phyloP scores from a whole-genome alignment of 257 asterid genomes.

The Thymus mandschuricus region DNA sequence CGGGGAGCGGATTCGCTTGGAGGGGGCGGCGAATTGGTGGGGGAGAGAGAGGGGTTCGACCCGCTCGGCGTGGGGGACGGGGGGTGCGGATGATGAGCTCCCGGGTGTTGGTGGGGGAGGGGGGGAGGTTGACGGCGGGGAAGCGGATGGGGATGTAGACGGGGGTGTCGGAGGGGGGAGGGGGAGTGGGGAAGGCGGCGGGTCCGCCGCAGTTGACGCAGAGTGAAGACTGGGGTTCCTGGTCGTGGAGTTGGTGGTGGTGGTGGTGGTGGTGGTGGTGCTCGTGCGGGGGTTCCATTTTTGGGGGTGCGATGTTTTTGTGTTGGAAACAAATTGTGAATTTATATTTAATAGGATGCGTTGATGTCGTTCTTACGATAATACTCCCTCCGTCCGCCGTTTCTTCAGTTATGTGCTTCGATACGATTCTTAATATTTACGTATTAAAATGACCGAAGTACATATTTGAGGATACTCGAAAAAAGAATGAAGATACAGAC shows the following conservation, averaged over 20 bases:
- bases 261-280: constrained; percentile 33
- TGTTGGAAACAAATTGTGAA: background rate
- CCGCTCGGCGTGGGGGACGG: constrained; percentile 74
- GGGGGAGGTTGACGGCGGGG: constrained; percentile 84
- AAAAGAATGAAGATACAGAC: too few species aligned
- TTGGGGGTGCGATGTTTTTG: background rate
- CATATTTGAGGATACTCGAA: too few species aligned
- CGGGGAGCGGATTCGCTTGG: constrained; percentile 58
- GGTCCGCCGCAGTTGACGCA: constrained; percentile 87
- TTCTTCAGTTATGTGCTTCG: too few species aligned
- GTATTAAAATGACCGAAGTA: too few species aligned
- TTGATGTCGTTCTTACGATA: too few species aligned
- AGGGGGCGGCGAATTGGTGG: constrained; percentile 60
- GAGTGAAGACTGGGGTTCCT: constrained; percentile 29
- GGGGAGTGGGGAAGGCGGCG: constrained; percentile 56
- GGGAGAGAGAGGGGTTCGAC: constrained; percentile 58
- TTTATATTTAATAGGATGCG: background rate
- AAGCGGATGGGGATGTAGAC: constrained; percentile 85
- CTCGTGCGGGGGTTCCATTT: constrained; percentile 39
- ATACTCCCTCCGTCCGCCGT: too few species aligned
- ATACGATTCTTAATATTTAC: too few species aligned
- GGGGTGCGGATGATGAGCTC: constrained; percentile 90
- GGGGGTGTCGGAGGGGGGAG: constrained; percentile 68
- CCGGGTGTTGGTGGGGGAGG: constrained; percentile 62
- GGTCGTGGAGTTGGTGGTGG: constrained; percentile 20